These are phyloP conservation scores for Mediolabrus comicus DNA, from an alignment of 108 stramenopile genomes.

Conservation along the genomic window DNA sequence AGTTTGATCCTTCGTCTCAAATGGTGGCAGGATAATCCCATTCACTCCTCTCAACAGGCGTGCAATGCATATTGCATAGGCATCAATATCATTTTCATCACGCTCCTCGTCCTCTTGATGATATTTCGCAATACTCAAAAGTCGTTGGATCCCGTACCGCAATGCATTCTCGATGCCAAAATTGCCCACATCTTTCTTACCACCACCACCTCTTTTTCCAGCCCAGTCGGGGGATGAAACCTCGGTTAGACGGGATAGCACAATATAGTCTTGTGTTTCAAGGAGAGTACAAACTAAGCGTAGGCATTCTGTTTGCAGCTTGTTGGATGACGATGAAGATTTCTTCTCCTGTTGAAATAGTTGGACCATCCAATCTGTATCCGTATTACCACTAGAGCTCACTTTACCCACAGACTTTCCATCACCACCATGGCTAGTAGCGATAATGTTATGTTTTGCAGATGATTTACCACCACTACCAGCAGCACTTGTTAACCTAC, in stretches of 20 bases:
- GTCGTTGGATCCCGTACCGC: slow-evolving; percentile 23
- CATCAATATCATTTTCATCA: neutral
- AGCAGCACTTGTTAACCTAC: slow-evolving; percentile 13
- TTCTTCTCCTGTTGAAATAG: slow-evolving; percentile 11
- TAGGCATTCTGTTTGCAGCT: slow-evolving; percentile 21
- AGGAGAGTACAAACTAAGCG: slow-evolving; percentile 35
- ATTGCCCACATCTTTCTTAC: slow-evolving; percentile 9
- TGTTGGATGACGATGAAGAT: neutral
- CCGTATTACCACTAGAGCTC: neutral
- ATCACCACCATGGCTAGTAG: neutral
- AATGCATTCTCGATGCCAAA: slow-evolving; percentile 19
- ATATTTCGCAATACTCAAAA: neutral
- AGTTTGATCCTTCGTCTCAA: neutral
- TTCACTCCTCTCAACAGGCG: slow-evolving; percentile 33
- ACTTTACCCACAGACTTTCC: neutral
- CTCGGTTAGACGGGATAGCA: slow-evolving; percentile 26
- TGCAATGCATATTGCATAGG: slow-evolving; percentile 18
- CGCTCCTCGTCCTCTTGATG: neutral
- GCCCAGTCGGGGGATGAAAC: slow-evolving; percentile 5
- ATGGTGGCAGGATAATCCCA: slow-evolving; percentile 24
- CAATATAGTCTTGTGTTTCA: slow-evolving; percentile 29
- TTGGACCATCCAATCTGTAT: slow-evolving; percentile 26
- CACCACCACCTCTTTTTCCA: slow-evolving; percentile 15
- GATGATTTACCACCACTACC: neutral
- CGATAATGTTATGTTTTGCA: neutral